Evolutionary conservation across 768 basidiomycete genomes (phyloP), one percentile per base, ranked within the genome.

Genomic region (Galerina sulciceps): DNA sequence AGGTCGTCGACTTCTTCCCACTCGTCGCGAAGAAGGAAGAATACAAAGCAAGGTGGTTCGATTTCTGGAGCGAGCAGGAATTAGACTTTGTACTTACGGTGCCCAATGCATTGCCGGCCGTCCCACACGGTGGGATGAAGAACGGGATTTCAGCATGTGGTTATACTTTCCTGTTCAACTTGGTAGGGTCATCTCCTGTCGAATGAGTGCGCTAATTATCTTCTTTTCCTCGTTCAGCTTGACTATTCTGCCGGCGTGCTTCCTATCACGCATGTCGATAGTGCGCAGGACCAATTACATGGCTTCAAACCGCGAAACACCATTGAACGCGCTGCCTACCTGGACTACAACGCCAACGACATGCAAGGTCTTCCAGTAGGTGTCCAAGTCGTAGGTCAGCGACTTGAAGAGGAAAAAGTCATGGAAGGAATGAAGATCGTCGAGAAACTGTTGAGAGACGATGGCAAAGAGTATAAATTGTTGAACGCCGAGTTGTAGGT

Each of bases 361-460:
- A 86, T 87, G 83, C 72, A 81, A 42, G 85, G 86, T 2, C 71
- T 87, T 10, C 86, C 88, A 0, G 73, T 89, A 1, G 83, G 85
- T 4, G 81, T 87, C 1, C 86, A 89, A 63, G 75, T 89, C 14
- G 76, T 87, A 0, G 86, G 86, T 0, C 76, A 78, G 53, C 71
- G 85, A 34, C 74, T 87, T 35, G 83, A 87, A 63, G 87, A 89
- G 66, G 88, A 89, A 69, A 83, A 83, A 59, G 86, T 86, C 0
- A 59, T 89, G 38, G 79, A 79, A 54, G 85, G 82, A 2, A 87
- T 87, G 81, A 79, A 82, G 61, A 73, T 84, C 6, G 74, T 89
- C 47, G 75, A 85, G 37, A 35, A 31, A 13, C 55, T 75, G 31
- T 57, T 80, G 55, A 66, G 59, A 43, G 55, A 56, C 22, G 71